Conservation (phyloP, 345 rosid species). For the Geranium rotundifolium region DNA sequence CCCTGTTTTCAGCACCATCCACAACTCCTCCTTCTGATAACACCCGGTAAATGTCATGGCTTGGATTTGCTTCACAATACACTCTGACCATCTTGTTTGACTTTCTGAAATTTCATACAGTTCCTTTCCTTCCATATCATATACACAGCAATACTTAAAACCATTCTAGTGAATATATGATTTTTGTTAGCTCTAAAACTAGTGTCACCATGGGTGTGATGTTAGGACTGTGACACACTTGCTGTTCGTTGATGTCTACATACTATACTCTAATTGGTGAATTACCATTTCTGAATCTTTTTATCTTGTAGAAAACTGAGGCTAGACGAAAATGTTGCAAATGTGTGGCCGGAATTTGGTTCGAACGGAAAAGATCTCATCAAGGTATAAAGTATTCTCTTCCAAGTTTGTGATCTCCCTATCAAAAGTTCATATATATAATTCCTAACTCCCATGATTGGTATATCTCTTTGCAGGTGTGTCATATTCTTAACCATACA, state of each 20-base stretch:
- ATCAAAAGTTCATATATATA: slow-evolving; percentile 1
- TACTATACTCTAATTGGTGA: background rate
- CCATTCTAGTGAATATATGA: too few species aligned
- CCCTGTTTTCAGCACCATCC: too few species aligned
- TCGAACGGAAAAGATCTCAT: slow-evolving; percentile 59
- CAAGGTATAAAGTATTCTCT: slow-evolving; percentile 38
- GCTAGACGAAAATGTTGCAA: slow-evolving; percentile 63
- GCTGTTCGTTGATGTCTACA: background rate
- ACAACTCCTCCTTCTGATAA: too few species aligned
- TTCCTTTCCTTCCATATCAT: too few species aligned
- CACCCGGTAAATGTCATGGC: too few species aligned
- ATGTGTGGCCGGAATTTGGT: slow-evolving; percentile 78
- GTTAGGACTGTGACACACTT: too few species aligned
- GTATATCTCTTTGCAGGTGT: slow-evolving; percentile 37
- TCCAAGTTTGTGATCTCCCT: slow-evolving; percentile 4
- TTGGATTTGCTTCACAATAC: too few species aligned
- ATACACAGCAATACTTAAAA: too few species aligned
- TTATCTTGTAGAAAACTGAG: slow-evolving; percentile 63
- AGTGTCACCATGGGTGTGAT: too few species aligned
- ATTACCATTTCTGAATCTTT: background rate
- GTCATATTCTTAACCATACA: slow-evolving; percentile 94
- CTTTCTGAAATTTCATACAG: too few species aligned
- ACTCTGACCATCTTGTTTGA: too few species aligned
- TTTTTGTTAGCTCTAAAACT: too few species aligned
- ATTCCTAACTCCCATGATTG: background rate